Percentiles rank a stretch among this genome's conserved stretches.
These are phyloP conservation scores for Neonectria magnoliae DNA, from an alignment of 2,329 filamentous ascomycete genomes.

Conservation along the genomic window DNA sequence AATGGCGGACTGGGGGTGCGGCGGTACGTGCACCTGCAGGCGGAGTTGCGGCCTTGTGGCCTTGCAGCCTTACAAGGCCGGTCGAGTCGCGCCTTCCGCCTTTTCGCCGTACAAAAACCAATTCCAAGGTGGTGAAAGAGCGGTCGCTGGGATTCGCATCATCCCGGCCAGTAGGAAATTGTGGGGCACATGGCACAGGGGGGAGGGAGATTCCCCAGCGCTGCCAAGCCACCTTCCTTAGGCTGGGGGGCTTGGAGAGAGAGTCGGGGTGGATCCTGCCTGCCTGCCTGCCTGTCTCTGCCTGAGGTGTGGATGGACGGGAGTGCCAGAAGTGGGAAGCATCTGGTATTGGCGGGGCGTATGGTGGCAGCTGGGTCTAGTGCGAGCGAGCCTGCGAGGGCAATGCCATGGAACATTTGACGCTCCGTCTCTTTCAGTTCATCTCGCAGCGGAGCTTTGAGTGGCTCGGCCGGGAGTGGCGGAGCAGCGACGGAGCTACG, in stretches of 20 bases:
- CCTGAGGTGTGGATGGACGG: not conserved
- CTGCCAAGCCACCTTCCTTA: not conserved
- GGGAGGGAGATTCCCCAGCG: too few relatives aligned
- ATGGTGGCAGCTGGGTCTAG: too few relatives aligned
- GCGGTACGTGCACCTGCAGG: not conserved
- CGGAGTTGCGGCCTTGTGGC: constrained; percentile 11
- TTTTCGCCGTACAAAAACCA: constrained; percentile 40
- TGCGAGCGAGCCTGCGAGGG: too few relatives aligned
- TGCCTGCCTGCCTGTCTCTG: not conserved
- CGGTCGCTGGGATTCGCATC: constrained; percentile 23
- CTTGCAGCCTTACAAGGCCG: constrained; percentile 4
- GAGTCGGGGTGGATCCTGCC: not conserved
- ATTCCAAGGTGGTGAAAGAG: constrained; percentile 33
- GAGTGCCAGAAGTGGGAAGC: not conserved
- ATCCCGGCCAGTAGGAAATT: constrained; percentile 25
- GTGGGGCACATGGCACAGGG: too few relatives aligned
- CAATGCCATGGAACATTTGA: constrained; percentile 1
- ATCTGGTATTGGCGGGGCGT: too few relatives aligned
- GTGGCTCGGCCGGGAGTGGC: constrained; percentile 37
- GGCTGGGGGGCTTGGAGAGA: too few relatives aligned
- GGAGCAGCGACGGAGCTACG: constrained; percentile 25
- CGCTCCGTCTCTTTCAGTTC: not conserved
- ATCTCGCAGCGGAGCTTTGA: not conserved
- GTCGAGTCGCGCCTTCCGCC: constrained; percentile 35
- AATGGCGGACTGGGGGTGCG: too few relatives aligned